These are phyloP conservation scores for Cryptosporidium tyzzeri DNA, from an alignment of 169 alveolate species.

Conservation along the genomic window DNA sequence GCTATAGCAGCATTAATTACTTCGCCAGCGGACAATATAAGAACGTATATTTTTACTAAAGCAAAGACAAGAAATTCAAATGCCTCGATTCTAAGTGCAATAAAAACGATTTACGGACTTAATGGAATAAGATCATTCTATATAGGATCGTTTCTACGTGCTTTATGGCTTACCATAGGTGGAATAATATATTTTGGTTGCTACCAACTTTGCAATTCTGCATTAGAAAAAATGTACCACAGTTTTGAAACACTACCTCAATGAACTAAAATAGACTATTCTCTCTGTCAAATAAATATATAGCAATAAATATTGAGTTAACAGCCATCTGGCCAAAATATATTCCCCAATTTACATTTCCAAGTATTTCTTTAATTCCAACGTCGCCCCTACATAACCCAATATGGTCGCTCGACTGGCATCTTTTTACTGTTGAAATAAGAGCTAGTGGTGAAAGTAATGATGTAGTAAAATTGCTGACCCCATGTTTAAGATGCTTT, in stretches of 20 bases:
- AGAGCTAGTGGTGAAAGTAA: constrained; percentile 54
- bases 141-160: neutral
- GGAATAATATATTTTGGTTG: constrained; percentile 1
- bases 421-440: constrained; percentile 52
- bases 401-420: constrained; percentile 36
- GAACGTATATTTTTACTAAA: neutral
- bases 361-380: constrained; percentile 48
- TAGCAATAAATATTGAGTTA: constrained; percentile 41
- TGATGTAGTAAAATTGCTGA: constrained; percentile 17
- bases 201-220: neutral
- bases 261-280: neutral
- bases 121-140: neutral
- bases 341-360: constrained; percentile 56
- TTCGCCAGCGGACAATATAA: neutral
- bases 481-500: constrained; percentile 29
- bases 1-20: neutral
- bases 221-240: neutral
- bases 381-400: constrained; percentile 64
- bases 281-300: constrained; percentile 27
- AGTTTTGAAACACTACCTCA: neutral
- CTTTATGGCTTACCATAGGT: neutral
- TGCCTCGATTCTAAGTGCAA: neutral
- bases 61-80: neutral
- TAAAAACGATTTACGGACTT: neutral
- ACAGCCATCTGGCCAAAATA: constrained; percentile 50